Evolutionary conservation across 169 alveolate genomes (phyloP).

Genomic region (Eimeria tenella): DNA sequence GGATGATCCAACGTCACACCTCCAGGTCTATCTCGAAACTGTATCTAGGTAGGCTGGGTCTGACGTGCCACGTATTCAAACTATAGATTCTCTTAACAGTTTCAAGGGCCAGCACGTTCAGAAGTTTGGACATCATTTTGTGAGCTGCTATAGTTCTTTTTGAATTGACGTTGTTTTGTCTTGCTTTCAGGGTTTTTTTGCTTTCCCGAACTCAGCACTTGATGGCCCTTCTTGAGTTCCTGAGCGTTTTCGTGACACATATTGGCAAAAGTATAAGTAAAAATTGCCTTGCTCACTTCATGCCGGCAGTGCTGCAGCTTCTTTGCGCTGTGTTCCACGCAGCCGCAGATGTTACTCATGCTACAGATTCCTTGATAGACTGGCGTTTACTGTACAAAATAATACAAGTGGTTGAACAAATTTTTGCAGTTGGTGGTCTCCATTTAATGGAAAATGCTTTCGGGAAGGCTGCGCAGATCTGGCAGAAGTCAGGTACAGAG

Average conservation of each 20-base stretch:
- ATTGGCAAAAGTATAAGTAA: background rate
- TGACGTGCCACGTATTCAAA: background rate
- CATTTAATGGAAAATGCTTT: slow-evolving; percentile 48
- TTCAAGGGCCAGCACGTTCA: too few relatives aligned
- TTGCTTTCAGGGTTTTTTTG: slow-evolving; percentile 64
- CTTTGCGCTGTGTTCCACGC: slow-evolving; percentile 19
- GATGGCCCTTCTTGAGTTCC: slow-evolving; percentile 62
- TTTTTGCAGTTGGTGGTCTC: slow-evolving; percentile 24
- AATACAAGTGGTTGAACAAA: slow-evolving; percentile 31
- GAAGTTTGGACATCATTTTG: background rate
- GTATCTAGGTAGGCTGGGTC: slow-evolving; percentile 26
- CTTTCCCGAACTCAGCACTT: slow-evolving; percentile 52
- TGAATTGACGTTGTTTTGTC: background rate
- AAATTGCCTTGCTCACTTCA: slow-evolving; percentile 9
- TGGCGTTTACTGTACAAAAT: slow-evolving; percentile 74
- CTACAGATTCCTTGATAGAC: slow-evolving; percentile 1
- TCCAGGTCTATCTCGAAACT: slow-evolving; percentile 37
- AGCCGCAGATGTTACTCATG: background rate
- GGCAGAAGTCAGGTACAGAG: background rate
- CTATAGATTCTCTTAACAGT: too few relatives aligned
- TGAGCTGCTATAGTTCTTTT: background rate
- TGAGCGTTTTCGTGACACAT: slow-evolving; percentile 48
- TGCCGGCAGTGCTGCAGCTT: slow-evolving; percentile 13
- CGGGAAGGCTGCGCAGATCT: slow-evolving; percentile 24
- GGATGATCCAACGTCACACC: slow-evolving; percentile 38